These are phyloP conservation scores for Otatea glauca DNA, from an alignment of 176 grass and related monocot species.

Conservation along the genomic window DNA sequence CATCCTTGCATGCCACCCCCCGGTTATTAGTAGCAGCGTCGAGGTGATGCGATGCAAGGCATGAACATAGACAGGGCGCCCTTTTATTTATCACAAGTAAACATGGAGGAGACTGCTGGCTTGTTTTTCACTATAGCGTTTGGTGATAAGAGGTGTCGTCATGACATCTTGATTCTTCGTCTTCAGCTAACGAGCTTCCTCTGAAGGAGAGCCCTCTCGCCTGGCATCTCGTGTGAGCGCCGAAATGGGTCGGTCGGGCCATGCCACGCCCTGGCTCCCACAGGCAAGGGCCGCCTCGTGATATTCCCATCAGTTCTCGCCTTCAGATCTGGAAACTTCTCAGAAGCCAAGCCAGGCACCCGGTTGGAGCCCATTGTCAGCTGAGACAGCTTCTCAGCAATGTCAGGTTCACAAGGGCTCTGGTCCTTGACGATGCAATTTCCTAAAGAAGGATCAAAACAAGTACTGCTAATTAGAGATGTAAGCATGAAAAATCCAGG, in stretches of 20 bases:
- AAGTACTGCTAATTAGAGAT: neutral
- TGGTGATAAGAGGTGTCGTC: neutral
- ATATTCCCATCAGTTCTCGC: constrained; percentile 31
- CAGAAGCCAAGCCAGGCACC: constrained; percentile 18
- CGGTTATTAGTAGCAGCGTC: neutral
- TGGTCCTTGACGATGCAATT: constrained; percentile 40
- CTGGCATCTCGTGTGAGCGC: constrained; percentile 58
- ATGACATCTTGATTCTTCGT: neutral
- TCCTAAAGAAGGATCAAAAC: neutral
- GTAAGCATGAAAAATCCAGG: neutral
- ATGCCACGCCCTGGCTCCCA: constrained; percentile 64
- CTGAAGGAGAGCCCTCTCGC: constrained; percentile 55
- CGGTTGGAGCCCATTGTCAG: constrained; percentile 59
- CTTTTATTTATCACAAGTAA: constrained; percentile 42
- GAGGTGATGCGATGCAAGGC: neutral
- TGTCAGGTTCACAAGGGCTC: constrained; percentile 41
- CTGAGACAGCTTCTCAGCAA: constrained; percentile 61
- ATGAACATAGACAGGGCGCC: neutral
- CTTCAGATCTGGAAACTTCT: constrained; percentile 55
- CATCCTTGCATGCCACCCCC: neutral
- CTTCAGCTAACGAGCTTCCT: constrained; percentile 79
- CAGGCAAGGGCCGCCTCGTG: constrained; percentile 43
- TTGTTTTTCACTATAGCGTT: neutral
- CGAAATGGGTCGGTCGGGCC: constrained; percentile 46
- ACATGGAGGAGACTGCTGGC: neutral